phyloP scores from a whole-genome alignment of 2,329 filamentous ascomycete genomes.

The Graphiopsis chlorocephala region DNA sequence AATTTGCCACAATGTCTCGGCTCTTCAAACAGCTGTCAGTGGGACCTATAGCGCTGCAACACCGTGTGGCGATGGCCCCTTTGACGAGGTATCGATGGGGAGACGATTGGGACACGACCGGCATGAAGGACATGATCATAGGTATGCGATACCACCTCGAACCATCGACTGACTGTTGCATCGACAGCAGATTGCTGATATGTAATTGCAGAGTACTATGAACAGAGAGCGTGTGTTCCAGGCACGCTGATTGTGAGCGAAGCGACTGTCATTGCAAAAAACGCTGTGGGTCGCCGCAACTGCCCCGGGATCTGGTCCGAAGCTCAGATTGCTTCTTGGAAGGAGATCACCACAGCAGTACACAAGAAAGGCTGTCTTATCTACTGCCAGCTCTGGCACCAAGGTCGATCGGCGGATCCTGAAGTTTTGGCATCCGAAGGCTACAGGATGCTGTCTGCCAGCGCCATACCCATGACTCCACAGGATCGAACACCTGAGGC shows the following conservation, averaged over 20 bases:
- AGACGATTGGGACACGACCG: conserved; percentile 35
- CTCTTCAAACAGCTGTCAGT: conserved; percentile 44
- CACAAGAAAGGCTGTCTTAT: conserved; percentile 52
- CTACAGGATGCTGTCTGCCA: conserved; percentile 30
- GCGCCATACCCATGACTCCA: conserved; percentile 30
- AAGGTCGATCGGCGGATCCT: conserved; percentile 47
- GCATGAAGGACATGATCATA: not conserved
- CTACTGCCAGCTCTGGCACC: conserved; percentile 46
- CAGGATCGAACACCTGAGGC: conserved; percentile 18
- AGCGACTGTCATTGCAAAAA: conserved; percentile 35
- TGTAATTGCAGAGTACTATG: conserved; percentile 34
- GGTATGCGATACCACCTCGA: conserved; percentile 21
- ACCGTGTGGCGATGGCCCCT: conserved; percentile 56
- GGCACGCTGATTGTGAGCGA: conserved; percentile 36
- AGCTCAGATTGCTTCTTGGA: conserved; percentile 50
- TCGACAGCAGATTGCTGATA: conserved; percentile 19
- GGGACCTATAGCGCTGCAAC: conserved; percentile 41
- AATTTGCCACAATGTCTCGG: not conserved
- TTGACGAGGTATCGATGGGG: conserved; percentile 51
- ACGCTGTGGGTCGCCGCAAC: conserved; percentile 31
- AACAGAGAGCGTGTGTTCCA: conserved; percentile 29
- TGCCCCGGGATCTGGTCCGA: conserved; percentile 31
- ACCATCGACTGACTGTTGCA: conserved; percentile 36
- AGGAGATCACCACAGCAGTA: conserved; percentile 50
- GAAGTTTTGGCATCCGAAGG: conserved; percentile 25